Evolutionary conservation across 2,329 filamentous ascomycete genomes (phyloP).

Genomic region (Arthrocladium fulminans): DNA sequence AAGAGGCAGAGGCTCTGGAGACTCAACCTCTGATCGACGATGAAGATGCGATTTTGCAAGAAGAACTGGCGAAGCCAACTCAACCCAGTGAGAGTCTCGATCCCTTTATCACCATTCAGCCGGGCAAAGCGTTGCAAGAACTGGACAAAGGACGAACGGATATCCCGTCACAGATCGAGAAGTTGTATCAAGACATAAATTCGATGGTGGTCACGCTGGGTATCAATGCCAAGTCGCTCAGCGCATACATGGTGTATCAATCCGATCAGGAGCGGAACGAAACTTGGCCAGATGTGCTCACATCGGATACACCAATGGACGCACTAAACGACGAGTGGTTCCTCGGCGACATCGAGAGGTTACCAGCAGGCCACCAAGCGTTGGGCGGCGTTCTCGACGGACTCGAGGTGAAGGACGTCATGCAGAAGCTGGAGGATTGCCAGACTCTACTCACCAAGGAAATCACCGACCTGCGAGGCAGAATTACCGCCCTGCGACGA

Average conservation of each 20-base stretch:
- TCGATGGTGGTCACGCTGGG: slow-evolving; percentile 92
- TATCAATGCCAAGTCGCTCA: slow-evolving; percentile 64
- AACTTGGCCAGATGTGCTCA: slow-evolving; percentile 37
- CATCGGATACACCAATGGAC: slow-evolving; percentile 48
- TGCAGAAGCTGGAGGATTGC: slow-evolving; percentile 59
- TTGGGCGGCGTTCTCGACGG: slow-evolving; percentile 57
- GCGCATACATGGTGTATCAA: slow-evolving; percentile 46
- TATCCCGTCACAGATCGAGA: slow-evolving; percentile 42
- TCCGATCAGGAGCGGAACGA: slow-evolving; percentile 41
- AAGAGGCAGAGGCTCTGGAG: slow-evolving; percentile 26
- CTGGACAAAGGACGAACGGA: slow-evolving; percentile 30
- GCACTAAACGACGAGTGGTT: slow-evolving; percentile 67
- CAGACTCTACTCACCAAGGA: slow-evolving; percentile 59
- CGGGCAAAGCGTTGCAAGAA: slow-evolving; percentile 20
- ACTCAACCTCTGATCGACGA: slow-evolving; percentile 37
- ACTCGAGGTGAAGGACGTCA: slow-evolving; percentile 59
- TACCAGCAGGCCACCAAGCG: slow-evolving; percentile 57
- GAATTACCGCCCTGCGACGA: slow-evolving; percentile 69
- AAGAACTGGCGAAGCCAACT: slow-evolving; percentile 36
- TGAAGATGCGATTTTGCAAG: slow-evolving; percentile 39
- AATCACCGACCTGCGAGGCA: slow-evolving; percentile 60
- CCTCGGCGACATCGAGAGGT: slow-evolving; percentile 63
- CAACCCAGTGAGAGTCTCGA: slow-evolving; percentile 37
- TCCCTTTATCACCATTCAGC: slow-evolving; percentile 41
- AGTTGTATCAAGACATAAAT: slow-evolving; percentile 43